Base-by-base conservation (phyloP, 495 filamentous ascomycete species). In the Letharia lupina region DNA sequence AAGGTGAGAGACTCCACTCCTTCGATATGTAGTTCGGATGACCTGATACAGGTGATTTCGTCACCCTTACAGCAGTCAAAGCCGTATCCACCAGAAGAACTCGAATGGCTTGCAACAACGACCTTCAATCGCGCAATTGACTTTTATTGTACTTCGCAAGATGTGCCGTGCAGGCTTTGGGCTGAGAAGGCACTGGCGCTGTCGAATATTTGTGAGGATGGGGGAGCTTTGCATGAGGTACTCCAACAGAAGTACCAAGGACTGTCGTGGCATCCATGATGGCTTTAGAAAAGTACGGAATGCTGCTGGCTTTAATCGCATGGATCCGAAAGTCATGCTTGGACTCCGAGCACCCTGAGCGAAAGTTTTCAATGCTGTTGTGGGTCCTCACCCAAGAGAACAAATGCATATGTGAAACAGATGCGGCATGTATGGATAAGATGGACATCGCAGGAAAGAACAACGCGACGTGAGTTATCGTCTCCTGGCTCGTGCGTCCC, bases 111-210 rank as follows among this genome's bases (percentile, higher is more conserved):
- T 40, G 86, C 86, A 1, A 84, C 84, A 0, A 84, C 81, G 4
- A 75, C 87, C 0, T 96, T 94, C 78, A 95, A 95, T 68, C 84
- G 81, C 52, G 87, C 87, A 0, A 81, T 92, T 31, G 90, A 94
- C 67, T 84, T 87, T 54, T 92, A 89, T 66, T 77, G 83, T 18
- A 72, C 69, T 5, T 76, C 77, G 0, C 79, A 86, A 60, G 82
- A 86, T 61, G 81, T 78, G 39, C 77, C 78, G 6, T 87, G 84
- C 62, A 81, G 79, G 67, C 74, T 77, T 33, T 93, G 89, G 90
- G 86, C 83, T 9, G 76, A 77, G 45, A 86, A 86, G 73, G 86
- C 90, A 0, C 77, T 92, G 62, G 77, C 77, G 9, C 65, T 95
- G 63, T 85, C 89, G 20, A 78, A 81, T 60, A 79, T 81, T 68